Base-by-base conservation (phyloP, 192 early-diverging fungal genomes). In the Coemansia sp. region DNA sequence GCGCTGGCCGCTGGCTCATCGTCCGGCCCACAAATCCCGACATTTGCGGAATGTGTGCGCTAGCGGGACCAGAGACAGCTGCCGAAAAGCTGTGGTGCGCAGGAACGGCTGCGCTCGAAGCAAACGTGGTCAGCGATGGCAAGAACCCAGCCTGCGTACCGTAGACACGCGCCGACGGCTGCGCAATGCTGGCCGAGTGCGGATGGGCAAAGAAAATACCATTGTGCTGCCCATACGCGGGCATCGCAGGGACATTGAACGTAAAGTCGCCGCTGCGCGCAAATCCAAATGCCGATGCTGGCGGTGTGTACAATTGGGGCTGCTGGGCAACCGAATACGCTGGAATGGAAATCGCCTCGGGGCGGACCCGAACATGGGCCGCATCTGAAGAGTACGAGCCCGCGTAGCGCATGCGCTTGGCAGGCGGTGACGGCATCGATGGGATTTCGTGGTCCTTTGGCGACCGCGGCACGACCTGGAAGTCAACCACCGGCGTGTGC, bases 401-500 rank as follows among this genome's bases (percentile, higher is more conserved):
- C 18, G 62, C 38, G 19, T 37, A 64, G 58, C 77, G 77, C 58
- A 65, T 68, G 65, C 77, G 77, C 72, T 80, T 80, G 39, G 77
- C 64, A 3, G 71, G 72, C 2, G 77, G 72, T 47, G 77, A 66
- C 11, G 67, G 62, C 45, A 73, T 29, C 55, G 22, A 10, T 13
- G 55, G 55, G 0, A 38, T 32, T 10, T 19, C 55, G 22, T 57
- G 55, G 37, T 18, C 16, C 35, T 8, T n/a, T 3, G 76, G 76
- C 57, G 76, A 79, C 13, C 71, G 53, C 53, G 53, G 77, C 37
- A 80, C 72, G n/a, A 80, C 68, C 72, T 80, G 77, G 54, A 64
- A 29, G 20, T 74, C 72, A 14, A 54, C 47, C 27, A 38, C 65
- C 1, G 77, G 72, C 54, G 68, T 64, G 57, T 47, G 49, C 20